Evolutionary conservation across 2,329 filamentous ascomycete species (phyloP).

Genomic region (Cryphonectria japonica): DNA sequence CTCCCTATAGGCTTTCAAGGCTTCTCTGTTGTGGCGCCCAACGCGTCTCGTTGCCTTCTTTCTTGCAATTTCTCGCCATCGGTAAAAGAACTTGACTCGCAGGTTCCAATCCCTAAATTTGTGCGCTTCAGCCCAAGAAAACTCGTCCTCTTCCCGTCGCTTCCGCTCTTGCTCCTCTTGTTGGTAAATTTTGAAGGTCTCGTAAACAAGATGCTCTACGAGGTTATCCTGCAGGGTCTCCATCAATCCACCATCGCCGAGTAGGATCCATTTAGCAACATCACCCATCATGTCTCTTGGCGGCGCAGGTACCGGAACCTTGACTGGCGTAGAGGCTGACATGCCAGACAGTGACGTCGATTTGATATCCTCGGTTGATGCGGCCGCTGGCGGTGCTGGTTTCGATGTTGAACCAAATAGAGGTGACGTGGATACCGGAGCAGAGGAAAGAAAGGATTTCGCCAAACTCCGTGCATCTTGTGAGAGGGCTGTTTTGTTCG

Average conservation of each 20-base stretch:
- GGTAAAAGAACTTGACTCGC: conserved; percentile 59
- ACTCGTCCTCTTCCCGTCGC: conserved; percentile 53
- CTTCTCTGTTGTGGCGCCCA: conserved; percentile 55
- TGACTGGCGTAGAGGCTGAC: background rate
- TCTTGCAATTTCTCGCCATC: conserved; percentile 56
- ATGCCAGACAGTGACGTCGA: conserved; percentile 16
- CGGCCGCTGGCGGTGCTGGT: background rate
- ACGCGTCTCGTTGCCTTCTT: conserved; percentile 53
- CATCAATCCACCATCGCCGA: conserved; percentile 57
- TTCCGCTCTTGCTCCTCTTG: conserved; percentile 46
- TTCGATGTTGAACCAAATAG: background rate
- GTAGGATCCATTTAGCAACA: conserved; percentile 59
- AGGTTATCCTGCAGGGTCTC: conserved; percentile 53
- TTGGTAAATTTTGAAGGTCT: conserved; percentile 47
- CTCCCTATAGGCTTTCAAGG: conserved; percentile 51
- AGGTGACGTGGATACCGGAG: background rate
- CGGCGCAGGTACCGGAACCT: conserved; percentile 13
- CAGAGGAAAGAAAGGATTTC: conserved; percentile 2
- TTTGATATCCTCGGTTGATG: background rate
- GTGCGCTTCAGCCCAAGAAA: conserved; percentile 50
- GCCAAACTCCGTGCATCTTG: background rate
- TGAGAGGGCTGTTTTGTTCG: background rate
- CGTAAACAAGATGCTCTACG: conserved; percentile 49
- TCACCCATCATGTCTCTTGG: conserved; percentile 49
- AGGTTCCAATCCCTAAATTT: conserved; percentile 55